Evolutionary conservation across 345 rosid species (phyloP).

Genomic region (Ceriops zippeliana): DNA sequence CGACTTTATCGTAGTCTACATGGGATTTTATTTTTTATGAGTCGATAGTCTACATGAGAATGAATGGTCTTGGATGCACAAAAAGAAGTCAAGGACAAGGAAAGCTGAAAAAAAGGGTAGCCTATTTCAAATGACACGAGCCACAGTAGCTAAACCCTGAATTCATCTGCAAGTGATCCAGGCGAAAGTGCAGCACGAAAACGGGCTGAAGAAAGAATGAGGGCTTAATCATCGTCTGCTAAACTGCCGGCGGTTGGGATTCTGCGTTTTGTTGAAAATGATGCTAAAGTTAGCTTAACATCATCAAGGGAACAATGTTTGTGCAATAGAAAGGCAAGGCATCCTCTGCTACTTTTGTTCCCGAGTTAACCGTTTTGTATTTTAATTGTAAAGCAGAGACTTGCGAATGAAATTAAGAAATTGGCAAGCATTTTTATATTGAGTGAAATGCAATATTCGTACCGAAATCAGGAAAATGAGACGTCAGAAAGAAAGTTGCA

Average conservation of each 20-base stretch:
- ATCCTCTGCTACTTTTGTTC: neutral
- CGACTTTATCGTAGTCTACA: neutral
- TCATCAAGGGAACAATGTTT: neutral
- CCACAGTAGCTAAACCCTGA: too few relatives aligned
- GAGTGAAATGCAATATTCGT: neutral
- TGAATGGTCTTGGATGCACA: too few relatives aligned
- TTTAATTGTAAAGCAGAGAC: constrained; percentile 12
- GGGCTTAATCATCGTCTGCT: neutral
- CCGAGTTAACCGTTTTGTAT: neutral
- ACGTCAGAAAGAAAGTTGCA: neutral
- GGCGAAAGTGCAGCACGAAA: neutral
- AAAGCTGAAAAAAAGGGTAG: too few relatives aligned
- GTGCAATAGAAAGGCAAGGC: neutral
- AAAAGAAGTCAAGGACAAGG: too few relatives aligned
- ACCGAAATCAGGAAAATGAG: neutral
- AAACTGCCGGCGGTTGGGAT: neutral
- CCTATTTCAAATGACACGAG: too few relatives aligned
- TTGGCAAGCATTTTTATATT: neutral
- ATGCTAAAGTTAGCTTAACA: too few relatives aligned
- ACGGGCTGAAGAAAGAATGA: neutral
- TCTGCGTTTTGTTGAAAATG: neutral
- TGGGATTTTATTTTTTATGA: neutral
- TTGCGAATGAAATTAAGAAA: neutral
- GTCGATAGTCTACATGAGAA: neutral
- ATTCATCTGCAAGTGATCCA: too few relatives aligned